Base-by-base conservation (phyloP, 192 early-diverging fungal species). In the Mortierella alpina region DNA sequence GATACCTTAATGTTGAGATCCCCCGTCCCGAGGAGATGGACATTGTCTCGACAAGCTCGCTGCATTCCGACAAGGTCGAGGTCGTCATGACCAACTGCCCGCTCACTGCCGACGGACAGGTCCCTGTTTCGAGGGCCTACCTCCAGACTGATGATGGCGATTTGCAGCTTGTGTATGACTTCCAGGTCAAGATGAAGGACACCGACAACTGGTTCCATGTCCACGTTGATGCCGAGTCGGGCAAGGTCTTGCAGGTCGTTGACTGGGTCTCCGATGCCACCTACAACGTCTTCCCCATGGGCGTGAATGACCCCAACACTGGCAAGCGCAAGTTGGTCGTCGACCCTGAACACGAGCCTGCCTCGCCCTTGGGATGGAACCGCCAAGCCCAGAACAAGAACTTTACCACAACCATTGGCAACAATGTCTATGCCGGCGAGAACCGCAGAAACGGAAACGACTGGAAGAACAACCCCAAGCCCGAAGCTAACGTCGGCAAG, bases 351-450 rank as follows among this genome's bases (percentile, higher is more conserved):
- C 83, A 92, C 68, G 20, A 54, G 8, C 58, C 73, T 12, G 87
- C 90, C 1, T 93, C 92, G 2, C 93, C 90, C 18, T 52, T 88
- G 20, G 93, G 94, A 17, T 96, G 96, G 91, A 93, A 96, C 78
- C 85, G 88, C 49, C 88, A 92, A 59, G 86, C 84, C 20, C 74
- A 82, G 56, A 73, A 75, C 58, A 85, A 82, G 83, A 87, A 84
- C 66, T 90, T 86, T 69, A 93, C 90, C 50, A 86, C 82, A 15
- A 98, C 95, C 11, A 77, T 89, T 39, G 97, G 97, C 14, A 98
- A 97, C 87, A 98, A 98, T 82, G 97, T 94, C 48, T 96, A 89
- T 83, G 93, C 96, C 18, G 95, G 97, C 57, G 91, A 91, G 66
- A 96, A 96, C 73, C 88, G 91, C 4, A 84, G 88, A 56, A 95